Evolutionary conservation across 1,284 basidiomycete species (phyloP).

Genomic region (Neonothopanus nambi): DNA sequence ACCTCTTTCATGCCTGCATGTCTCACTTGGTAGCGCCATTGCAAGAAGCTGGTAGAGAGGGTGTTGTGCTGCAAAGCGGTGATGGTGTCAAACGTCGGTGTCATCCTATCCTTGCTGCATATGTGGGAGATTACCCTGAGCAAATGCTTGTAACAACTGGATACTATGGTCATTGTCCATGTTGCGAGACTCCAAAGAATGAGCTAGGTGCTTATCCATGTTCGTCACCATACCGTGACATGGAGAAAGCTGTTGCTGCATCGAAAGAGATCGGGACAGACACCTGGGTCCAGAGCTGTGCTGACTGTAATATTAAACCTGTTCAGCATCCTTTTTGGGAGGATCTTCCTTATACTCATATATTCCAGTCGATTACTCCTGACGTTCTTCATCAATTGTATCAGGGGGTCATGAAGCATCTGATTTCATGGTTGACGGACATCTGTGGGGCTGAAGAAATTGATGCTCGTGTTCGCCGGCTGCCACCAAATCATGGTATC

Average conservation of each 20-base stretch:
- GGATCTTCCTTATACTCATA: slow-evolving; percentile 22
- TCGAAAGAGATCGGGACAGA: neutral
- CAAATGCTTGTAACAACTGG: slow-evolving; percentile 6
- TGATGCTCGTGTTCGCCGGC: slow-evolving; percentile 18
- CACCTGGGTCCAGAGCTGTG: neutral
- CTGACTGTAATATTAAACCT: neutral
- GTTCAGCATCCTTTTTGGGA: slow-evolving; percentile 7
- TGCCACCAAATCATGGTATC: slow-evolving; percentile 22
- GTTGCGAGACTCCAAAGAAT: neutral
- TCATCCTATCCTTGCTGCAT: slow-evolving; percentile 24
- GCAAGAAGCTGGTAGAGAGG: slow-evolving; percentile 21
- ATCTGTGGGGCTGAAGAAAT: slow-evolving; percentile 20
- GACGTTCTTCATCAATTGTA: slow-evolving; percentile 34
- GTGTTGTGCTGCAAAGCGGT: slow-evolving; percentile 24
- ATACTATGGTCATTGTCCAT: slow-evolving; percentile 1
- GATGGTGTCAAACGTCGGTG: slow-evolving; percentile 16
- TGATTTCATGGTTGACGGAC: slow-evolving; percentile 24
- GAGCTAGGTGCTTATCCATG: neutral
- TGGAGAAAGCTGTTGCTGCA: neutral
- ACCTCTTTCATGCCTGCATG: slow-evolving; percentile 41
- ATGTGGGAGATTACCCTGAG: slow-evolving; percentile 14
- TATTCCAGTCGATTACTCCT: slow-evolving; percentile 25
- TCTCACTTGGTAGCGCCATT: slow-evolving; percentile 24
- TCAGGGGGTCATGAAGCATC: slow-evolving; percentile 28
- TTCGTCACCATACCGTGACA: neutral